Evolutionary conservation across 805 yeast species (phyloP).

Genomic region (Lachancea waltii): DNA sequence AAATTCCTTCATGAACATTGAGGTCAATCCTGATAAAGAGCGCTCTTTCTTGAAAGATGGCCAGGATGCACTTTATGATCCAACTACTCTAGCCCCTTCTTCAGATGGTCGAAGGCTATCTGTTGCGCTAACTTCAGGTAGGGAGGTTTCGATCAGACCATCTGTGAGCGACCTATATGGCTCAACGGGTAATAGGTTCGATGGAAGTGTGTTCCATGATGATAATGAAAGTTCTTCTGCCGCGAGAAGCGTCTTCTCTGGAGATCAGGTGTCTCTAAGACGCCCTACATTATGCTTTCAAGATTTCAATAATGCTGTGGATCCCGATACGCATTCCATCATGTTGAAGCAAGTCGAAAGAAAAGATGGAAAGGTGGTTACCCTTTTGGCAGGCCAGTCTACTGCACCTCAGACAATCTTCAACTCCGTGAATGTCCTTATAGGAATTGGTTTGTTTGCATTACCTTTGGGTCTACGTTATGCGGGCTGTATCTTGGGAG

Average conservation of each 20-base stretch:
- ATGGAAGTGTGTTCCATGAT: slow-evolving; percentile 23
- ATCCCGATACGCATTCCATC: slow-evolving; percentile 44
- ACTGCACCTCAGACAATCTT: slow-evolving; percentile 72
- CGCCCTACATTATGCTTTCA: slow-evolving; percentile 40
- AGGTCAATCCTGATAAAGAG: slow-evolving; percentile 34
- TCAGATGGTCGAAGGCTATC: slow-evolving; percentile 58
- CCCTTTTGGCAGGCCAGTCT: slow-evolving; percentile 75
- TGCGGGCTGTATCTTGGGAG: slow-evolving; percentile 68
- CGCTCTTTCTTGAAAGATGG: slow-evolving; percentile 59
- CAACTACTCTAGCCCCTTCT: slow-evolving; percentile 60
- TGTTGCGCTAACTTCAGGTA: slow-evolving; percentile 37
- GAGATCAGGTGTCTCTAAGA: slow-evolving; percentile 26
- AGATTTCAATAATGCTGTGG: slow-evolving; percentile 34
- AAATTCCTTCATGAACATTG: slow-evolving; percentile 59
- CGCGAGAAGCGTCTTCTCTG: slow-evolving; percentile 27
- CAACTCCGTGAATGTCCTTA: slow-evolving; percentile 68
- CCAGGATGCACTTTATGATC: slow-evolving; percentile 61
- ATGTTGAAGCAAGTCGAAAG: slow-evolving; percentile 61
- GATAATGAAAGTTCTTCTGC: slow-evolving; percentile 41
- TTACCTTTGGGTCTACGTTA: slow-evolving; percentile 62
- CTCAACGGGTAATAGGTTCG: neutral
- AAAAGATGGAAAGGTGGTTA: slow-evolving; percentile 59
- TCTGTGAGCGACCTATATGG: slow-evolving; percentile 21
- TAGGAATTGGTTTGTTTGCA: slow-evolving; percentile 71
- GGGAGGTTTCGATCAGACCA: slow-evolving; percentile 22